Evolutionary conservation across 176 grass and related monocot species (phyloP), one percentile per base, ranked within the genome.

Genomic region (Areca catechu): DNA sequence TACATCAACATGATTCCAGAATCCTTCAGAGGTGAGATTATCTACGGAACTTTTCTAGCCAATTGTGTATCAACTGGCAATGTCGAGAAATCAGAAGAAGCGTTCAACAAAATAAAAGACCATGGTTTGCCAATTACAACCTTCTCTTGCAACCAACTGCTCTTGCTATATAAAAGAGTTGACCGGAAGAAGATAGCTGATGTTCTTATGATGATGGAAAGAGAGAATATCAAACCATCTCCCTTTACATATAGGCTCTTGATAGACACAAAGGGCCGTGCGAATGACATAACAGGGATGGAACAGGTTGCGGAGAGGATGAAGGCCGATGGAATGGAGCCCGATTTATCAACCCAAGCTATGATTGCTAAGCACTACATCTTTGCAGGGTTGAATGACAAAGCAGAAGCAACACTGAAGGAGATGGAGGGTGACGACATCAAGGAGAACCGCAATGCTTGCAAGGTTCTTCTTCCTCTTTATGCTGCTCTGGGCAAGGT

Each of bases 171-270:
- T 29, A 62, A 54, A 54, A 72, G 58, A 19, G 2, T 47, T 43
- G 58, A 72, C 20, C 49, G 58, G 14, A 62, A 72, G 58, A 72
- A 72, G 58, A 62, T 72, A 12, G 70, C 70, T 19, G 70, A 72
- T 23, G 70, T 72, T 19, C 70, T 72, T 50, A 43, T 62, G 50
- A 48, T 72, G 70, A 72, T 72, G 70, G 70, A 72, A 54, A 62
- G 62, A 58, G 58, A 72, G 47, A 62, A 54, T 62, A 57, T 72
- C 12, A 72, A 72, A 25, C 70, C 70, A 24, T 62, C 50, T 17
- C 24, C 54, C 19, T 72, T 72, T 18, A 62, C 70, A 7, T 72
- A 72, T 24, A 72, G 7, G 58, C 50, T 72, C 5, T 24, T 72
- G 50, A 43, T 72, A 24, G 58, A 72, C 2, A 18, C 16, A 7